A percentile compares a stretch with the other conserved stretches of the same genome.
Conservation (phyloP, 441 rosid species). For the Erodium chrysanthum region DNA sequence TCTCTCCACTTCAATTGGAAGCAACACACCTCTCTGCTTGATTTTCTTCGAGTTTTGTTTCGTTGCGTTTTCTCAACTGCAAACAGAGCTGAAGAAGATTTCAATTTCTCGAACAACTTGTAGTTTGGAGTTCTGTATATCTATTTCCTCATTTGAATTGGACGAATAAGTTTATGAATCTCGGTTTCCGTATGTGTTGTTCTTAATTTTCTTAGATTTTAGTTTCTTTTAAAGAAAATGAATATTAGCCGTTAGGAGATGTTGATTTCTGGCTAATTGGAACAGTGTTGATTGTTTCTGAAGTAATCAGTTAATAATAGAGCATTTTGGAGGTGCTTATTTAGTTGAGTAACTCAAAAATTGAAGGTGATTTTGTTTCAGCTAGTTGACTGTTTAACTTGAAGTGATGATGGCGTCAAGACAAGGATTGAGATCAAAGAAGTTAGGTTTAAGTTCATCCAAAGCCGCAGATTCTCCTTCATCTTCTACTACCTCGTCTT, state of each 20-base stretch:
- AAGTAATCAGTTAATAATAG: background rate
- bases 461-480: conserved; percentile 73
- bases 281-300: background rate
- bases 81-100: no score
- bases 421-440: conserved; percentile 52
- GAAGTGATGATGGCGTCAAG: conserved; percentile 57
- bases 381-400: conserved; percentile 18
- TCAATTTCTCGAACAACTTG: background rate
- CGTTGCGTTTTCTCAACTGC: no score
- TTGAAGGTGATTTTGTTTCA: conserved; percentile 13
- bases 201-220: no score
- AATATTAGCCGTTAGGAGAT: background rate
- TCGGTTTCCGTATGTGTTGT: no score
- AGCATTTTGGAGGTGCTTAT: background rate
- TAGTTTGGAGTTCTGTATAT: background rate
- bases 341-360: conserved; percentile 11
- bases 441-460: conserved; percentile 31
- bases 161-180: no score
- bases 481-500: conserved; percentile 81
- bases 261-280: background rate
- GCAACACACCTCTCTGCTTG: no score
- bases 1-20: no score
- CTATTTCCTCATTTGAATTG: background rate
- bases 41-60: no score
- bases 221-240: no score